Base-by-base conservation (phyloP, 306 rosid species). In the Quercus alba region DNA sequence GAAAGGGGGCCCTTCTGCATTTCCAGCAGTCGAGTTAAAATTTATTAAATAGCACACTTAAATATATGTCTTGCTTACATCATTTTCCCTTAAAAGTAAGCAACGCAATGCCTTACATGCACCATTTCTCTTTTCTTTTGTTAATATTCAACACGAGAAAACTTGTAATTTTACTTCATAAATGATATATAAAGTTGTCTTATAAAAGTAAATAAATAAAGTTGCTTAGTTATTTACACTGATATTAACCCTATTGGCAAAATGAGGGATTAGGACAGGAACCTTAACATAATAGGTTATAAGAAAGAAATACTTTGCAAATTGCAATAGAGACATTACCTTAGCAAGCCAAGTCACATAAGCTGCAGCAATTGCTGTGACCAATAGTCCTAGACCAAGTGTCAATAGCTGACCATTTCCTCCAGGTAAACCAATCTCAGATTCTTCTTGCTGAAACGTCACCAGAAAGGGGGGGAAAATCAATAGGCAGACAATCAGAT, bases 391-490 rank as follows among this genome's bases (percentile, higher is more conserved):
- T 41, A 41, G 46, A 7, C 46, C 46, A 41, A 95, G 86, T 0
- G 99, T 95, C 78, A 88, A 71, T 10, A 93, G 82, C 85, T 90
- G 97, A 85, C 86, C 86, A 79, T 91, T 91, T 86, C 97, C 99
- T 72, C 98, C 97, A 1, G 81, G 66, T 61, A 82, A 59, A 75
- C 87, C 85, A 80, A 84, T 75, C 23, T 88, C 94, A 71, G 99
- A 83, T 82, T 95, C 99, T 46, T 95, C 99, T 90, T 90, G 98
- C 99, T 95, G 91, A 81, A 88, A 89, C 72, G 75, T 31, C 79
- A 76, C 78, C 75, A 62, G 77, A 73, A 4, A 74, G 6, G 14
- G 31, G 14, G 5, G 21, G 3, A 12, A 12, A 20, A 33, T 4
- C 28, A 5, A 38, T 26, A 55, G 51, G 21, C 35, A 8, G 1